Evolutionary conservation across 1,284 basidiomycete species (phyloP), one percentile per base, ranked within the genome.

Genomic region (Cutaneotrichosporon sp.): DNA sequence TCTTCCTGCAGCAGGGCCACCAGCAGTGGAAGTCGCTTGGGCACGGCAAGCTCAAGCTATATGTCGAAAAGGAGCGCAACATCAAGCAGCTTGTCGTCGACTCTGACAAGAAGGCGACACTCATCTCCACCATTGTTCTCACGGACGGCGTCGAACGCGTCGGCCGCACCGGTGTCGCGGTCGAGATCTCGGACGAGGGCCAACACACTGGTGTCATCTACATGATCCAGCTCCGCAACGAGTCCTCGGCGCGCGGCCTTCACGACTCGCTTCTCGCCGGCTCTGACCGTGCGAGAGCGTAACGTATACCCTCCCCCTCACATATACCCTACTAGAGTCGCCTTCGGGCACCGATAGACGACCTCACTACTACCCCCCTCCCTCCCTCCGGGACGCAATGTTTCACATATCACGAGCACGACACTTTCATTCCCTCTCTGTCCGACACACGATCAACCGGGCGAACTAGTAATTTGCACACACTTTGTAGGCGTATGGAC

Each of bases 1-100:
- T 98, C 34, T 99, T 98, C 82, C 82, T 97, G 58, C 90, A 99
- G 77, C 93, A 97, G 73, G 87, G 91, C 43, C 95, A 98, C 75
- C 89, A 89, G 25, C 92, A 97, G 77, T 99, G 97, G 97, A 99
- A 97, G 82, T 88, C 91, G 2, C 83, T 99, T 43, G 97, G 97
- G 2, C 83, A 89, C 13, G 93, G 91, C 7, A 88, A 88, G 71
- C 83, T 99, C 65, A 94, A 91, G 75, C 82, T 98, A 53, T 99
- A 93, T 77, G 80, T 82, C 53, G 85, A 86, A 58, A 85, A 92
- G 73, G 83, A 85, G 63, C 90, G 88, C 33, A 91, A 93, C 70
- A 82, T 92, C 71, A 98, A 98, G 80, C 97, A 99, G 79, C 85
- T 99, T 29, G 97, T 99, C 25, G 95, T 99, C 38, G 90, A 95